Base-by-base conservation (phyloP, 2,329 filamentous ascomycete species). In the Aspergillus pseudoglaucus region DNA sequence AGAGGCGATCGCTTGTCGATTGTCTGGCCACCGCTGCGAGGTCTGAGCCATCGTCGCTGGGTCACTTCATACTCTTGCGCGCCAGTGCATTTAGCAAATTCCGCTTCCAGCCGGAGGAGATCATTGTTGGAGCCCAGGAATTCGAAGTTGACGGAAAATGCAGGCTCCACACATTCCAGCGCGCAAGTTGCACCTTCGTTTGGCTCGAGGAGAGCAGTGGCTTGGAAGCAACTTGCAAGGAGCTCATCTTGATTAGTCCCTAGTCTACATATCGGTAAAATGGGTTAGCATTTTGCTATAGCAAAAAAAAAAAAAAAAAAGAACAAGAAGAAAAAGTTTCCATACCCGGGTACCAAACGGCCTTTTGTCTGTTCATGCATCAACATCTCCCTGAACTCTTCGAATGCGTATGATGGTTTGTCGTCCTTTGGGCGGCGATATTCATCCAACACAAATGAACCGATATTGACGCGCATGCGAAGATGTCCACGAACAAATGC, bases 381-480 rank as follows among this genome's bases (percentile, higher is more conserved):
- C 33, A 74, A 46, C 69, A 73, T 72, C 18, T 62, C 59, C 35
- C 60, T 56, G 46, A 75, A 74, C 38, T 74, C 69, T 37, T 66
- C 62, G 47, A 69, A 62, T 2, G 50, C 48, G 50, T 70, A 69
- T 25, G 50, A 55, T 4, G 49, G 20, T 30, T 55, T 58, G 9
- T 51, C 54, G 27, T 63, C 52, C 2, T 54, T 44, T 0, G 67
- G 62, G 15, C 51, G 45, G 12, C 62, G 61, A 45, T 67, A 74
- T 10, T 63, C 54, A 8, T 65, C 59, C 20, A 74, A 60, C 3
- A 68, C 59, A 46, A 74, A 68, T 3, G 63, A 60, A 4, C 72
- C 72, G 42, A 75, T 65, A 20, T 68, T 68, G 2, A 71, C 61
- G 35, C 71, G 63, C 67, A 75, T 70, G 9, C 67, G 66, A 30